These are phyloP conservation scores for Prunus mongolica DNA, from an alignment of 306 rosid genomes.

Conservation along the genomic window DNA sequence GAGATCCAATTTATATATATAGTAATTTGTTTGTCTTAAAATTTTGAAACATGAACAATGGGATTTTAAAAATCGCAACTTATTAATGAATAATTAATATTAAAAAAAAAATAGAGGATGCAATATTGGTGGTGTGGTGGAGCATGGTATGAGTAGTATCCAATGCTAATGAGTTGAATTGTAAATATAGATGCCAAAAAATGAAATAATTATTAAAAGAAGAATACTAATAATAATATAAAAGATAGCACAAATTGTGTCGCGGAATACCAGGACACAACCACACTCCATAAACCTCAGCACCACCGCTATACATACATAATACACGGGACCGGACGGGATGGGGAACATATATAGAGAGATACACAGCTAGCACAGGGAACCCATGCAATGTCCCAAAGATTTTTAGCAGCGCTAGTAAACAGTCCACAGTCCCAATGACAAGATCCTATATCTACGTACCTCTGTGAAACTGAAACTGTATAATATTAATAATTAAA, in stretches of 20 bases:
- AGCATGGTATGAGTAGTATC: slow-evolving; percentile 1
- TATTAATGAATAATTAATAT: too few species aligned
- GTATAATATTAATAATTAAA: not conserved
- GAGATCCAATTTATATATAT: too few species aligned
- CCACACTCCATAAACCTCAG: not conserved
- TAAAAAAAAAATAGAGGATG: not conserved
- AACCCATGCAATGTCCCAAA: not conserved
- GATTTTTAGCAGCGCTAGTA: not conserved
- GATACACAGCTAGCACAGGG: not conserved
- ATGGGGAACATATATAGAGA: too few species aligned
- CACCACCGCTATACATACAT: not conserved
- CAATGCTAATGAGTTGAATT: not conserved
- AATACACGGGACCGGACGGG: not conserved
- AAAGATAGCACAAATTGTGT: not conserved
- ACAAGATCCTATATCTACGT: not conserved
- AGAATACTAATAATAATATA: not conserved
- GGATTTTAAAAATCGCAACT: too few species aligned
- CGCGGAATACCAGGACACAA: not conserved
- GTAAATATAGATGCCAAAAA: not conserved
- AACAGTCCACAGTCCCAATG: not conserved
- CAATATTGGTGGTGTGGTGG: not conserved
- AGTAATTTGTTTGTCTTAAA: too few species aligned
- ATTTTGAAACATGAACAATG: too few species aligned
- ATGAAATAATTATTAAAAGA: not conserved
- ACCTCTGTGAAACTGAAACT: not conserved